Evolutionary conservation across 1,139 yeast genomes (phyloP).

Genomic region (Debaryomyces sp.): DNA sequence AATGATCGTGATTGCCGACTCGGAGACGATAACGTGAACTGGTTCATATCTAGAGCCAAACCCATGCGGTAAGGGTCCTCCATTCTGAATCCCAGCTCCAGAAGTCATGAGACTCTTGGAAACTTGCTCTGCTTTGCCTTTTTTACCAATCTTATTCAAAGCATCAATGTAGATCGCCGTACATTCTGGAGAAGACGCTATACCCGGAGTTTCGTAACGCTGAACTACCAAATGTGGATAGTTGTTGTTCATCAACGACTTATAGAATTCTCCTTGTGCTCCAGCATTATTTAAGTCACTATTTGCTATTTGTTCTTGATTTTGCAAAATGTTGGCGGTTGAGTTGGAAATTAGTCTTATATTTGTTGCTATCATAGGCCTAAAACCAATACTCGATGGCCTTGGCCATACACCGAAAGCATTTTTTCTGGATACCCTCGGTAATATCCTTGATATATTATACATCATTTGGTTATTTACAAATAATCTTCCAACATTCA

Average conservation of each 20-base stretch:
- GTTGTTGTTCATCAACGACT: constrained; percentile 67
- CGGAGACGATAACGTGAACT: constrained; percentile 87
- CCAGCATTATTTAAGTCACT: constrained; percentile 64
- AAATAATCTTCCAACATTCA: background rate
- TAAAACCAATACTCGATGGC: background rate
- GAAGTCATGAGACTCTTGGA: constrained; percentile 31
- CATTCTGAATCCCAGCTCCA: constrained; percentile 20
- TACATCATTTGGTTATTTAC: constrained; percentile 7
- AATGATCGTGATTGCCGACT: constrained; percentile 72
- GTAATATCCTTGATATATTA: constrained; percentile 12
- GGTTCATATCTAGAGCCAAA: constrained; percentile 68
- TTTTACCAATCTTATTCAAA: constrained; percentile 72
- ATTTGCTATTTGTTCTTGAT: constrained; percentile 84
- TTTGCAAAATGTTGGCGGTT: constrained; percentile 51
- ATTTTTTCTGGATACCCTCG: constrained; percentile 6
- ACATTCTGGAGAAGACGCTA: constrained; percentile 79
- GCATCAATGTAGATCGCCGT: constrained; percentile 80
- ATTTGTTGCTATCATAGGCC: background rate
- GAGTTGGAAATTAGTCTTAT: constrained; percentile 15
- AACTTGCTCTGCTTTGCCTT: constrained; percentile 71
- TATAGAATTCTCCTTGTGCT: constrained; percentile 82
- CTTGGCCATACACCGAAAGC: background rate
- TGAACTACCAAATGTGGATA: constrained; percentile 94
- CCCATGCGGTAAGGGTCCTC: constrained; percentile 32
- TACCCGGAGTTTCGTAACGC: constrained; percentile 89